Evolutionary conservation across 176 grass and related monocot species (phyloP), one percentile per base, ranked within the genome.

Genomic region (Rhipidocladum racemiflorum): DNA sequence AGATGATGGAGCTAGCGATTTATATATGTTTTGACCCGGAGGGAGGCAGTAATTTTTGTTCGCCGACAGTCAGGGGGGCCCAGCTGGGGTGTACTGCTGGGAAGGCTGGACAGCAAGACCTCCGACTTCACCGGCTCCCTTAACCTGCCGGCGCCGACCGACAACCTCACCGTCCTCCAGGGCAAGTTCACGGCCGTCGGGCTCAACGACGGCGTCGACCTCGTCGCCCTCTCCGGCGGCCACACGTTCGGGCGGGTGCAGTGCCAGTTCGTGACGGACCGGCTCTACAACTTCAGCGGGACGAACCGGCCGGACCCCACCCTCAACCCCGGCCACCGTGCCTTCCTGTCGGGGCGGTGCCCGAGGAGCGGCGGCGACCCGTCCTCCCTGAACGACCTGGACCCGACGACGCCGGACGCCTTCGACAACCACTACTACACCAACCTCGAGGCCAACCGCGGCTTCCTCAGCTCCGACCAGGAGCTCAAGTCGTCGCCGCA

Each of bases 401-500:
- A 96, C 18, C 93, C 85, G 0, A 91, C 82, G 0, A 96, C 88
- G 0, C 88, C 88, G 0, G 28, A 96, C 64, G 61, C 53, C 20
- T 93, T 96, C 53, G 90, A 96, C 83, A 86, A 81, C 35, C 39
- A 90, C 85, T 96, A 96, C 88, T 96, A 70, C 88, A 73, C 59
- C 0, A 96, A 91, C 61, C 61, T 96, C 0, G 42, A 81, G 60
- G 82, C 6, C 0, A 86, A 78, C 61, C 79, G 75, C 0, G 93
- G 90, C 0, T 75, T 93, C 32, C 87, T 96, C 3, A 27, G 9
- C 5, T 90, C 93, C 1, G 93, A 96, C 4, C 93, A 96, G 65
- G 75, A 87, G 50, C 87, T 96, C 85, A 86, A 88, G 74, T 90
- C 90, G 3, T 12, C 67, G 14, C 30, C 75, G 2, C 2, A 1